Percentiles rank a stretch among this genome's conserved stretches.
phyloP scores from a whole-genome alignment of 352 stramenopile species.

The Globisporangium orthogonon region DNA sequence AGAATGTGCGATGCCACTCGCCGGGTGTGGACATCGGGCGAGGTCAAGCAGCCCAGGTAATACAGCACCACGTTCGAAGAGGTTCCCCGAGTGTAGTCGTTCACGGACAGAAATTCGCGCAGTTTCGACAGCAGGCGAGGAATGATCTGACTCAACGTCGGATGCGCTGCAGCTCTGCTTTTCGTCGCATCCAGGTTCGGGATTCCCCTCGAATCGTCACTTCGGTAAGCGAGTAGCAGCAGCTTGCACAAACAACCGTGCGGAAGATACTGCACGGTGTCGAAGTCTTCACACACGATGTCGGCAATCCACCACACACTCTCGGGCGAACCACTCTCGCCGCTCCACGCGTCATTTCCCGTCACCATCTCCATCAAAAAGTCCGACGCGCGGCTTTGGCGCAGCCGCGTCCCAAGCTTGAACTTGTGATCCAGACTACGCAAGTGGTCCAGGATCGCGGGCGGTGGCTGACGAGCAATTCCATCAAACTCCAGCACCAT shows the following conservation, averaged over 20 bases:
- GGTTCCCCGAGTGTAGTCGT: slow-evolving; percentile 22
- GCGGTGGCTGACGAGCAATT: slow-evolving; percentile 59
- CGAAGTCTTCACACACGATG: slow-evolving; percentile 81
- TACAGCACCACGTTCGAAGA: slow-evolving; percentile 56
- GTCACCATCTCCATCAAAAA: slow-evolving; percentile 88
- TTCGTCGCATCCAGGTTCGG: not conserved
- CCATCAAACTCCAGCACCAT: slow-evolving; percentile 72
- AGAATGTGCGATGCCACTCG: slow-evolving; percentile 63
- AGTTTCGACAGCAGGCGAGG: slow-evolving; percentile 50
- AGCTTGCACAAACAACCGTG: slow-evolving; percentile 75
- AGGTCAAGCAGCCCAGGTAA: slow-evolving; percentile 66
- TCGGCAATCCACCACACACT: slow-evolving; percentile 82
- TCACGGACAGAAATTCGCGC: slow-evolving; percentile 40
- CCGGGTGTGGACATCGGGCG: slow-evolving; percentile 35
- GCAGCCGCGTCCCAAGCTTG: slow-evolving; percentile 69
- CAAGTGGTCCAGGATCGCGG: slow-evolving; percentile 71
- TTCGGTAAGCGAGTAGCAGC: slow-evolving; percentile 38
- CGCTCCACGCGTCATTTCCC: slow-evolving; percentile 22
- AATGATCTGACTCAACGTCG: slow-evolving; percentile 37
- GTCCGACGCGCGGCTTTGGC: slow-evolving; percentile 66
- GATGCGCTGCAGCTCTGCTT: slow-evolving; percentile 20
- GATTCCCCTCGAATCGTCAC: not conserved
- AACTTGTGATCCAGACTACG: slow-evolving; percentile 65
- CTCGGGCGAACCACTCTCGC: slow-evolving; percentile 17
- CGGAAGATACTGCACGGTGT: slow-evolving; percentile 77